Evolutionary conservation across 1,284 basidiomycete species (phyloP).

Genomic region (Fomitopsis pinicola): DNA sequence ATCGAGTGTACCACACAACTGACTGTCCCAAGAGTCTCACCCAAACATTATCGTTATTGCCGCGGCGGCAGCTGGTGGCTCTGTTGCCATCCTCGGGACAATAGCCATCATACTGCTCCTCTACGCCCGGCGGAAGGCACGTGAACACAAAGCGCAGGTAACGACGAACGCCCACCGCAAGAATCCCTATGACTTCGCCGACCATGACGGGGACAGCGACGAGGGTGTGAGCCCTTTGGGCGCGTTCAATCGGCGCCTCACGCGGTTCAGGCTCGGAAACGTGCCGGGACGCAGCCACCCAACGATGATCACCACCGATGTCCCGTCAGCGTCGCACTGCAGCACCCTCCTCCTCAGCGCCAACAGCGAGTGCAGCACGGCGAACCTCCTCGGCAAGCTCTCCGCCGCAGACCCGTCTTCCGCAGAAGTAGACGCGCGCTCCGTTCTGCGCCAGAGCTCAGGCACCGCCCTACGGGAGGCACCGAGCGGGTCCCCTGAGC

Average conservation of each 20-base stretch:
- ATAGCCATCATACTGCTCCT: too few species aligned
- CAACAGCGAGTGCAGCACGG: not conserved
- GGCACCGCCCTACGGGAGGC: not conserved
- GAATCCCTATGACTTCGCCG: not conserved
- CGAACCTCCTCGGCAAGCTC: not conserved
- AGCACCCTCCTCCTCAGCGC: not conserved
- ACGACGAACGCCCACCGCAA: not conserved
- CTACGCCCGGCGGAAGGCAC: too few species aligned
- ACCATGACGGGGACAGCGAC: not conserved
- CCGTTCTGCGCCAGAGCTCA: not conserved
- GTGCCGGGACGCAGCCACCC: not conserved
- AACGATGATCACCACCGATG: not conserved
- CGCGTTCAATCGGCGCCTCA: not conserved
- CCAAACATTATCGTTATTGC: too few species aligned
- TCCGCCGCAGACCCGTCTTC: not conserved
- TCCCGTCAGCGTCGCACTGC: not conserved
- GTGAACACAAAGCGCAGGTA: too few species aligned
- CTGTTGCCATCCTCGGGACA: too few species aligned
- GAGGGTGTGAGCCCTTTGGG: not conserved
- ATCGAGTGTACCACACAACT: too few species aligned
- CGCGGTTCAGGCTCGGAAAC: not conserved
- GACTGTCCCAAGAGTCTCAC: too few species aligned
- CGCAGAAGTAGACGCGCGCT: not conserved
- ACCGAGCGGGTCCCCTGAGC: not conserved
- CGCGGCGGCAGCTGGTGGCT: too few species aligned